Conservation (phyloP, 2,329 filamentous ascomycete species). For the Cordyceps fumosorosea region DNA sequence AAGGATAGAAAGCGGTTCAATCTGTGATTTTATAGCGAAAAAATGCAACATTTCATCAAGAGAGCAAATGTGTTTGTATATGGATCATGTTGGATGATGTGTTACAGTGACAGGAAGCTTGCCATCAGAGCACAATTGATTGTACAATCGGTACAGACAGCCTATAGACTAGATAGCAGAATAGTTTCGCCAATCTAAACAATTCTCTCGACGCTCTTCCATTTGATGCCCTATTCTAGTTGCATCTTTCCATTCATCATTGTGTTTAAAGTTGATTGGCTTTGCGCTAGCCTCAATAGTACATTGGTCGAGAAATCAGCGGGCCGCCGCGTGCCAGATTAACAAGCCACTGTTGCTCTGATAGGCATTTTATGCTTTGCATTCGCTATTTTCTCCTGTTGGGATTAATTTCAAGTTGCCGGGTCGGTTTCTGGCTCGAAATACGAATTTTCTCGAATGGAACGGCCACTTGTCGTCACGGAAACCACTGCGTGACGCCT, state of each 20-base stretch:
- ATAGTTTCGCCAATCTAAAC: neutral
- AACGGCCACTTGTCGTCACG: neutral
- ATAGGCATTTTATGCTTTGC: neutral
- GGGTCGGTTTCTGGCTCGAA: neutral
- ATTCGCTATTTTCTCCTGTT: neutral
- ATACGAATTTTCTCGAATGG: no score
- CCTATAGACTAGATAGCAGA: neutral
- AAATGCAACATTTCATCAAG: neutral
- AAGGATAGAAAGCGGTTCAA: conserved; percentile 92
- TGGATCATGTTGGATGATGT: neutral
- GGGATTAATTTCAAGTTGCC: neutral
- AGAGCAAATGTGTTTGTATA: neutral
- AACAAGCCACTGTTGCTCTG: neutral
- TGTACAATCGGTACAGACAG: neutral
- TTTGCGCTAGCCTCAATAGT: conserved; percentile 3
- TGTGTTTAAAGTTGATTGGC: no score
- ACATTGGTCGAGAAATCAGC: conserved; percentile 8
- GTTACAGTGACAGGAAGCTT: neutral
- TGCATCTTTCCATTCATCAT: neutral
- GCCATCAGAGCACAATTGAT: neutral
- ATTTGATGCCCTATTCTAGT: no score
- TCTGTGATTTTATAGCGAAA: conserved; percentile 46
- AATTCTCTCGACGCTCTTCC: neutral
- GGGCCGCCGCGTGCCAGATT: neutral
- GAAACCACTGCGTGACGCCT: neutral